A percentile compares a stretch with the other conserved stretches of the same genome.
Evolutionary conservation across 768 basidiomycete genomes (phyloP).

Genomic region (Gymnopilus junonius): DNA sequence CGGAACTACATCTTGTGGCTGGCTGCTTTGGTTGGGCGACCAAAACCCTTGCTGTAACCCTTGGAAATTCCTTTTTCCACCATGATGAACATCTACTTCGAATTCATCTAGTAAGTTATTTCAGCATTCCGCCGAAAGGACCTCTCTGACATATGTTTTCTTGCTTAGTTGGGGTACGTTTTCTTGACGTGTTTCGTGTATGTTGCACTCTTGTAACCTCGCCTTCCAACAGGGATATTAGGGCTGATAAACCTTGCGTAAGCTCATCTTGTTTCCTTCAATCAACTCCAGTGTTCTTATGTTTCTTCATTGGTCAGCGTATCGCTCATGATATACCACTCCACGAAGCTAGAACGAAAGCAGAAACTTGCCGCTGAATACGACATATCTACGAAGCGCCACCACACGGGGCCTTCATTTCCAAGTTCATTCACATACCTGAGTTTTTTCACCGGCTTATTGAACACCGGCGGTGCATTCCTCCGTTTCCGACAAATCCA

Average conservation of each 20-base stretch:
- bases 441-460: conserved; percentile 19
- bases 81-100: conserved; percentile 11
- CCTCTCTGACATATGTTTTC: not conserved
- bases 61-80: not conserved
- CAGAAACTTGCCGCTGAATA: conserved; percentile 13
- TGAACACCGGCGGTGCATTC: conserved; percentile 20
- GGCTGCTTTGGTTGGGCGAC: not conserved
- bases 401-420: conserved; percentile 1
- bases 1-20: not conserved
- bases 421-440: conserved; percentile 21
- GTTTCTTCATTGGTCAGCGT: conserved; percentile 9
- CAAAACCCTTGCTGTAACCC: not conserved
- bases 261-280: not conserved
- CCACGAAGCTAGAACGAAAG: conserved; percentile 21
- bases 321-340: conserved; percentile 20
- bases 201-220: not conserved
- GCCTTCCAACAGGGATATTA: conserved; percentile 10
- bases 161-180: conserved; percentile 16
- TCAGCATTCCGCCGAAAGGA: not conserved
- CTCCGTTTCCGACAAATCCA: conserved; percentile 22
- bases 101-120: conserved; percentile 17
- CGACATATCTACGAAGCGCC: conserved; percentile 13
- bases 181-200: not conserved
- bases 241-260: conserved; percentile 22
- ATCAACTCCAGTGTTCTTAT: not conserved